Conservation (phyloP, 2,329 filamentous ascomycete genomes). For the Aspergillus quadrilineatus region DNA sequence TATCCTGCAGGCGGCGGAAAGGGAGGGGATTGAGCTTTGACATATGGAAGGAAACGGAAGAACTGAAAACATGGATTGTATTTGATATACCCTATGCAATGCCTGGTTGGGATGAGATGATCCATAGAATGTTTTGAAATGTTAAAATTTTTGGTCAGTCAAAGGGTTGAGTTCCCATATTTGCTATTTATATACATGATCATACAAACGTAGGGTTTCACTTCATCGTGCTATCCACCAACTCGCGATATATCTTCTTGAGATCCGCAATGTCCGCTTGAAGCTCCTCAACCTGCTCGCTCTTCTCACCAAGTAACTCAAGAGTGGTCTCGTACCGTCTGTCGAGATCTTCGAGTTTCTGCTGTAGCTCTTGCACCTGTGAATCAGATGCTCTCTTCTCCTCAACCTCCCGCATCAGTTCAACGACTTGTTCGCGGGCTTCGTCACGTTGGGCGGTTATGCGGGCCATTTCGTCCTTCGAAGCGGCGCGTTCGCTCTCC, state of each 20-base stretch:
- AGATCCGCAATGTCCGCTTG: constrained; percentile 85
- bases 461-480: constrained; percentile 79
- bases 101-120: background rate
- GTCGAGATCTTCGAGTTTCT: constrained; percentile 66
- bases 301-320: constrained; percentile 95
- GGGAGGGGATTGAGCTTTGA: constrained; percentile 72
- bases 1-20: constrained; percentile 74
- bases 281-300: constrained; percentile 89
- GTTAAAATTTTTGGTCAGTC: background rate
- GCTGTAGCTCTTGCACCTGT: constrained; percentile 65
- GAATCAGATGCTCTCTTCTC: constrained; percentile 61
- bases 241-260: constrained; percentile 92
- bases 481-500: constrained; percentile 85
- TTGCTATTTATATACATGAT: constrained; percentile 13
- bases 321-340: constrained; percentile 84
- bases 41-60: background rate
- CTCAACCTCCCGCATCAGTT: constrained; percentile 83
- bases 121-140: background rate
- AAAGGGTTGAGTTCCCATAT: background rate
- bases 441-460: constrained; percentile 86
- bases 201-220: constrained; percentile 36
- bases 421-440: constrained; percentile 85
- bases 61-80: background rate
- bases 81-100: constrained; percentile 12
- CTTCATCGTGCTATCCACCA: constrained; percentile 81